Base-by-base conservation (phyloP, 202 grass and related monocot species). In the Schoenoplectus tabernaemontani region DNA sequence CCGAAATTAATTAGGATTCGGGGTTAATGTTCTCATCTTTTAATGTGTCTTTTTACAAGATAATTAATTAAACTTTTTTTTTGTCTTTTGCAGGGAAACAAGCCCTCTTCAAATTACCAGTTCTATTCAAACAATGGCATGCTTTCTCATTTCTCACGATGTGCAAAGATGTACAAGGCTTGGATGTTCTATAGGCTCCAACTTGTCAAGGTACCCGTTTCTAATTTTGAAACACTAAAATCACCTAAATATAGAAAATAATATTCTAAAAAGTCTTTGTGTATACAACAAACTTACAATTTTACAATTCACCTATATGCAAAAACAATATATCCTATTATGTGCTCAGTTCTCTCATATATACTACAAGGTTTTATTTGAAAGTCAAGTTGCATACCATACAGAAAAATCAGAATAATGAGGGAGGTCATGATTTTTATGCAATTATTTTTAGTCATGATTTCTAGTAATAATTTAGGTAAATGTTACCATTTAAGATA, bases 111-210 rank as follows among this genome's bases (percentile, higher is more conserved):
- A 30, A 97, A 97, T 82, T 72, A 78, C 50, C 93, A 97, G 83
- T 88, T 97, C 87, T 97, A 97, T 86, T 89, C 91, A 41, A 91
- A 82, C 53, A 57, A 17, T 36, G 58, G 64, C 15, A 84, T 87
- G 58, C 82, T 97, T 3, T 70, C 87, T 43, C 93, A 97, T 41
- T 97, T 97, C 81, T 88, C 91, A 9, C 91, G 89, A 26, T 97
- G 93, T 77, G 93, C 93, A 64, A 97, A 85, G 83, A 87, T 97
- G 8, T 97, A 93, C 88, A 87, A 78, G 64, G 93, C 93, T 22
- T 97, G 93, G 93, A 86, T 89, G 70, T 97, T 97, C 83, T 97
- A 97, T 61, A 87, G 91, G 30, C 36, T 82, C 12, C 63, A 88
- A 56, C 87, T 97, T 51, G 93, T 97, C 22, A 30, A 77, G 85